Conservation (phyloP, 140 eudicot species). For the Ambrosia hybrid region DNA sequence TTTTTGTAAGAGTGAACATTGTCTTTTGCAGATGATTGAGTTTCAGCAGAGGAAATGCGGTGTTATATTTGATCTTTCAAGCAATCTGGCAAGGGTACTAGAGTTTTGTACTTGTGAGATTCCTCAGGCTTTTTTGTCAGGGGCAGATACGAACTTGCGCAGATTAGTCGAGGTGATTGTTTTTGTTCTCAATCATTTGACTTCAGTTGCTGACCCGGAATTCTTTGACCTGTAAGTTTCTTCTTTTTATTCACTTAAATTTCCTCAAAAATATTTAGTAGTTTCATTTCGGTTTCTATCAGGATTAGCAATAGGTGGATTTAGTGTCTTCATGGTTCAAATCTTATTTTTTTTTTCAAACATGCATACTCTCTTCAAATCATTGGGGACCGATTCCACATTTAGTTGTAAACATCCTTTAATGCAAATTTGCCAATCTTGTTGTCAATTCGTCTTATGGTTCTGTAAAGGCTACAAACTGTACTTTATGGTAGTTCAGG, state of each 20-base stretch:
- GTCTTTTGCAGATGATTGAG: slow-evolving; percentile 61
- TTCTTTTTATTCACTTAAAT: background rate
- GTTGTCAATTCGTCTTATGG: no score
- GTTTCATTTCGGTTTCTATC: background rate
- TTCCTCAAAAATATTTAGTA: background rate
- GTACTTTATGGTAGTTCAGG: no score
- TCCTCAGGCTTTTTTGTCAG: slow-evolving; percentile 86
- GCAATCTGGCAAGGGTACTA: slow-evolving; percentile 93
- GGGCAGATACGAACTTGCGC: slow-evolving; percentile 81
- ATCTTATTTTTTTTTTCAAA: no score
- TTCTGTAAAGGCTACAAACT: no score
- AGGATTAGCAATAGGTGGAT: no score
- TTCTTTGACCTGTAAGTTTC: slow-evolving; percentile 76
- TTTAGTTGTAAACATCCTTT: no score
- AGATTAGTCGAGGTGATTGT: slow-evolving; percentile 87
- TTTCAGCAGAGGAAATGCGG: slow-evolving; percentile 87
- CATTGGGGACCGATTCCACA: no score
- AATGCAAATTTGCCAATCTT: no score
- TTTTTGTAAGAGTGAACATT: slow-evolving; percentile 2
- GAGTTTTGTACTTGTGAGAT: slow-evolving; percentile 87
- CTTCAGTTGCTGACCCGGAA: slow-evolving; percentile 74
- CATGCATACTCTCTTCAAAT: no score
- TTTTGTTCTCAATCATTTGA: slow-evolving; percentile 81
- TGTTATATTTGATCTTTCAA: slow-evolving; percentile 85
- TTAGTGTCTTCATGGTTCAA: no score